Evolutionary conservation across 805 yeast genomes (phyloP), one percentile per base, ranked within the genome.

Genomic region (Nakazawaea populi): DNA sequence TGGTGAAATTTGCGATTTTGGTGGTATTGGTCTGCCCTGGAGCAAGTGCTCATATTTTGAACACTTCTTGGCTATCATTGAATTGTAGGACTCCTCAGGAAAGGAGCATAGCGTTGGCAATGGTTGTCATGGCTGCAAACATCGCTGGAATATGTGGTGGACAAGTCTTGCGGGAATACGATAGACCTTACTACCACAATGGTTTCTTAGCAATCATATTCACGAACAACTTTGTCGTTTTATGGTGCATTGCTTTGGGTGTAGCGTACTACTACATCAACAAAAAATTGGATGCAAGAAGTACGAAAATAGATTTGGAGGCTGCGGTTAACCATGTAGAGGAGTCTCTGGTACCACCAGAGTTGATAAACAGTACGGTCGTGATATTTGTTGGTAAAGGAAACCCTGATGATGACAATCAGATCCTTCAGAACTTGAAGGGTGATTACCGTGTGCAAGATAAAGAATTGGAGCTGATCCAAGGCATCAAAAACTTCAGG

Each of bases 111-210:
- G 50, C 56, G 8, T 45, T 56, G 53, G 55, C 56, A 4, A 27
- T 54, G 36, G 29, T 54, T 29, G 52, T 56, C 3, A 56, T 56
- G 58, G 54, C 55, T 24, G 58, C 58, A 1, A 54, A 57, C 41
- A 52, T 55, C 18, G 60, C 56, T 8, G 58, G 59, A 35, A 53
- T 57, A 28, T 49, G 54, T 45, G 60, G 55, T 47, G 57, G 58
- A 2, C 58, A 57, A 43, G 52, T 54, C 9, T 37, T 55, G 41
- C 52, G 59, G 49, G 49, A 46, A 10, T 39, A 46, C 38, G 60
- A 57, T 46, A 51, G 43, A 18, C 59, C 59, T 8, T 31, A 47
- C 18, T 57, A 57, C 47, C 49, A 30, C 7, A 48, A 47, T 11
- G 60, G 52, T 28, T 54, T 55, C 24, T 12, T 51, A 32, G 51